Base-by-base conservation (phyloP, 768 basidiomycete species). In the Mycena capillaripes region DNA sequence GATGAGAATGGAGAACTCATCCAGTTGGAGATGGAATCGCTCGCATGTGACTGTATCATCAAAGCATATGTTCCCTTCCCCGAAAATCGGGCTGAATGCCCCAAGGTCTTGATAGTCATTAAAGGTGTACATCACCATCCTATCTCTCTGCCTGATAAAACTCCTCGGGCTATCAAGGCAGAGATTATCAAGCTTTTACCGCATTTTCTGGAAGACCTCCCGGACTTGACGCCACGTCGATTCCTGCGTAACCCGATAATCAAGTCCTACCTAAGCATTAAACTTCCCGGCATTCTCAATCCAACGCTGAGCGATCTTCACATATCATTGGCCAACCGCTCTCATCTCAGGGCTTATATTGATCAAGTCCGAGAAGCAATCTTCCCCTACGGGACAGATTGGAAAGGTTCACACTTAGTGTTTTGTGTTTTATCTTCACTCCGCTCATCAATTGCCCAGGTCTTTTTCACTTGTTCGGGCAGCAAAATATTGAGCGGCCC, bases 81-180 rank as follows among this genome's bases (percentile, higher is more conserved):
- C 14, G 62, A 66, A 34, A 44, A 56, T 29, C 65, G 58, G 3
- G 14, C 1, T 6, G 60, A 32, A 3, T 70, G 72, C 50, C 75
- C 79, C 9, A 64, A 59, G 25, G 61, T 77, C 2, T 48, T 78
- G 10, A 38, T 79, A 0, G 34, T 75, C 0, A 59, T 63, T 42
- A 56, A 27, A 14, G 76, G 78, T 17, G 62, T 38, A 27, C 79
- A 80, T 58, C 21, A 32, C 3, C 79, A 80, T 55, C 76, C 78
- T 34, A 71, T 80, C 57, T 77, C 77, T 0, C 55, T 78, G 16
- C 77, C 76, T 0, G 23, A 44, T 11, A 77, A 72, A 27, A 76
- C 78, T 11, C 79, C 79, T 1, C 74, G 70, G 0, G 2, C 23
- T 4, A 69, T 78, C 16, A 34, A 44, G 9, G 4, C 25, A 27